These are phyloP conservation scores for Backusella morwellensis DNA, from an alignment of 192 early-diverging fungal species.

Conservation along the genomic window DNA sequence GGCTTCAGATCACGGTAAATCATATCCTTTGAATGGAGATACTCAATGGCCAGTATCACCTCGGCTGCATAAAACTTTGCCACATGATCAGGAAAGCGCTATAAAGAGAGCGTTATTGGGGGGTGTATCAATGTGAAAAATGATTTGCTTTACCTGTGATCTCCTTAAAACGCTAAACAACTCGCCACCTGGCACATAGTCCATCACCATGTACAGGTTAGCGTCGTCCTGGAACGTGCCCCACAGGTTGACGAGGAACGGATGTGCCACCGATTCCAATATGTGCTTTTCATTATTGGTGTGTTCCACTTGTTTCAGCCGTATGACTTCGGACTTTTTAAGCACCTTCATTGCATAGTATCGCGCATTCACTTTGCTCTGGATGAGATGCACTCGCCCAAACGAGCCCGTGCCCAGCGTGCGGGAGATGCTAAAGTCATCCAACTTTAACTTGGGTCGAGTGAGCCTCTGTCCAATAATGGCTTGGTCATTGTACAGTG, in stretches of 20 bases:
- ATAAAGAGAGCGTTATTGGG: not conserved
- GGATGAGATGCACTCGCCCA: conserved; percentile 91
- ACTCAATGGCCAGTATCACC: conserved; percentile 79
- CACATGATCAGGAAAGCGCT: conserved; percentile 74
- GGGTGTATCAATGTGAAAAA: not conserved
- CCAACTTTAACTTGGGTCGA: conserved; percentile 57
- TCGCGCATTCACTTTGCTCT: conserved; percentile 65
- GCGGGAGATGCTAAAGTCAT: conserved; percentile 81
- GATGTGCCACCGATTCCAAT: conserved; percentile 77
- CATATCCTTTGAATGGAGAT: conserved; percentile 77
- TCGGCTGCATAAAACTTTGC: conserved; percentile 84
- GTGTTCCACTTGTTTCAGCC: conserved; percentile 93
- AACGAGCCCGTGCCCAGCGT: conserved; percentile 96
- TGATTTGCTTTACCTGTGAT: conserved; percentile 42
- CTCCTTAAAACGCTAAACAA: conserved; percentile 81
- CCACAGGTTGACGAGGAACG: conserved; percentile 87
- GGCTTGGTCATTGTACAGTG: conserved; percentile 9
- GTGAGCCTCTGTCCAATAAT: conserved; percentile 24
- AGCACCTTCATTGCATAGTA: conserved; percentile 97
- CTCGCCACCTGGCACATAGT: conserved; percentile 86
- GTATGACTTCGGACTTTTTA: conserved; percentile 87
- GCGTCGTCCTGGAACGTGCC: conserved; percentile 83
- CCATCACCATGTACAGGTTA: conserved; percentile 82
- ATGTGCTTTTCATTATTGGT: conserved; percentile 93
- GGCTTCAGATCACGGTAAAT: conserved; percentile 88